phyloP scores from a whole-genome alignment of 2,329 filamentous ascomycete species.

The Reticulascus tulasneorum region DNA sequence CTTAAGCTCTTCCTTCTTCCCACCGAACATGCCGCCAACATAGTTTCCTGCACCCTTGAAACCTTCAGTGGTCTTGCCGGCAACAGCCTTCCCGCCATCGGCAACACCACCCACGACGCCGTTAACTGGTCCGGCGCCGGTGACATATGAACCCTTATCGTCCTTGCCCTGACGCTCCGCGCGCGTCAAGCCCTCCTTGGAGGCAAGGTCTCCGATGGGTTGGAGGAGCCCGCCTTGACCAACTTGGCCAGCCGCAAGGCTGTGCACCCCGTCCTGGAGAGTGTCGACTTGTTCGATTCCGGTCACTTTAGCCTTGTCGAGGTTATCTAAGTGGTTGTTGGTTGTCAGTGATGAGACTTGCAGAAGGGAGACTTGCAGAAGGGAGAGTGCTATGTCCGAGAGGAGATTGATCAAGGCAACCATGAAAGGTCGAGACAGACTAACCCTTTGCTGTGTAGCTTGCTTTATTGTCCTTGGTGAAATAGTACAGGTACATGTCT shows the following conservation, averaged over 20 bases:
- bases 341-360: conserved; percentile 1
- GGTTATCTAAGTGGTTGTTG: conserved; percentile 47
- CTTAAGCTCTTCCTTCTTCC: conserved; percentile 20
- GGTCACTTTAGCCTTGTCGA: conserved; percentile 67
- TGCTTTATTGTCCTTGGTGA: conserved; percentile 74
- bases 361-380: not conserved
- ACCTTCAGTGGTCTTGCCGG: conserved; percentile 19
- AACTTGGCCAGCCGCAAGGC: conserved; percentile 58
- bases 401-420: not conserved
- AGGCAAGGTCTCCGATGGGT: conserved; percentile 57
- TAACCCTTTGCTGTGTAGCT: conserved; percentile 66
- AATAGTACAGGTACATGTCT: conserved; percentile 67
- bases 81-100: conserved; percentile 27
- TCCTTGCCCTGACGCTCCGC: conserved; percentile 62
- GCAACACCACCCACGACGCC: conserved; percentile 21
- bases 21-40: conserved; percentile 30
- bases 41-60: conserved; percentile 24
- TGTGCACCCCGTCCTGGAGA: conserved; percentile 64
- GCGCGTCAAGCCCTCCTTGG: conserved; percentile 63
- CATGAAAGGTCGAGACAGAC: conserved; percentile 13
- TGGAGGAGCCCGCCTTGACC: conserved; percentile 65
- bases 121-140: conserved; percentile 22
- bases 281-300: conserved; percentile 63
- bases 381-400: not conserved
- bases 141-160: conserved; percentile 48